A percentile compares a stretch with the other conserved stretches of the same genome.
Evolutionary conservation across 1,139 yeast species (phyloP).

Genomic region (Eremothecium gossypii): DNA sequence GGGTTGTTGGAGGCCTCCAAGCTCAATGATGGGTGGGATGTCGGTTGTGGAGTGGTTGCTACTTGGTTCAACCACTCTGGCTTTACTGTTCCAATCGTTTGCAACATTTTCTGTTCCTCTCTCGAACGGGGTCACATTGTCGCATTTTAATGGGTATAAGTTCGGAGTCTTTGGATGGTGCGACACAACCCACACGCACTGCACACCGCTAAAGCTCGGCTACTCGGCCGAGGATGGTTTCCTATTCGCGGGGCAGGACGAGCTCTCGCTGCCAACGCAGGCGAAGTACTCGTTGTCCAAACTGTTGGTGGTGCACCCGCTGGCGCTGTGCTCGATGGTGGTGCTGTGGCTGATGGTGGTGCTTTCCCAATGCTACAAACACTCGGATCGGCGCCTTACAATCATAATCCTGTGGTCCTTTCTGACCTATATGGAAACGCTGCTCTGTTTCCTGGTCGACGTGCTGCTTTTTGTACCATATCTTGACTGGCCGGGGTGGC

Average conservation of each 20-base stretch:
- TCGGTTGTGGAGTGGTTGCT: not conserved
- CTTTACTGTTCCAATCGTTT: constrained; percentile 18
- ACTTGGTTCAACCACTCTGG: constrained; percentile 1
- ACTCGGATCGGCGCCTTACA: constrained; percentile 24
- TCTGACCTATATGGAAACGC: constrained; percentile 41
- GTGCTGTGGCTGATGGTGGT: constrained; percentile 36
- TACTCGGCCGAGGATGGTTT: constrained; percentile 30
- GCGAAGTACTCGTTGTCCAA: constrained; percentile 63
- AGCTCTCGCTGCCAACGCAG: constrained; percentile 44
- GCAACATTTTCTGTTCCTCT: constrained; percentile 43
- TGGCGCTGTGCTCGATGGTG: constrained; percentile 58
- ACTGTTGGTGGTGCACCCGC: constrained; percentile 69
- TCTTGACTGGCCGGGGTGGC: constrained; percentile 61
- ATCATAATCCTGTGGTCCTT: constrained; percentile 30
- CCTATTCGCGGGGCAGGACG: constrained; percentile 23
- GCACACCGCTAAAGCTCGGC: constrained; percentile 42
- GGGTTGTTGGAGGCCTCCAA: no score
- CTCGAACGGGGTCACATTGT: constrained; percentile 38
- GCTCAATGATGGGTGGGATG: no score
- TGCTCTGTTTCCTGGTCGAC: constrained; percentile 45
- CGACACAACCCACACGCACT: constrained; percentile 30
- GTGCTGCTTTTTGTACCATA: constrained; percentile 51
- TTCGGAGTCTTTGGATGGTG: constrained; percentile 90
- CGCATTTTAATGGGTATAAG: constrained; percentile 40
- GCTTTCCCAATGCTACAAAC: constrained; percentile 33